Evolutionary conservation across 2,329 filamentous ascomycete genomes (phyloP).

Genomic region (Septoria linicola): DNA sequence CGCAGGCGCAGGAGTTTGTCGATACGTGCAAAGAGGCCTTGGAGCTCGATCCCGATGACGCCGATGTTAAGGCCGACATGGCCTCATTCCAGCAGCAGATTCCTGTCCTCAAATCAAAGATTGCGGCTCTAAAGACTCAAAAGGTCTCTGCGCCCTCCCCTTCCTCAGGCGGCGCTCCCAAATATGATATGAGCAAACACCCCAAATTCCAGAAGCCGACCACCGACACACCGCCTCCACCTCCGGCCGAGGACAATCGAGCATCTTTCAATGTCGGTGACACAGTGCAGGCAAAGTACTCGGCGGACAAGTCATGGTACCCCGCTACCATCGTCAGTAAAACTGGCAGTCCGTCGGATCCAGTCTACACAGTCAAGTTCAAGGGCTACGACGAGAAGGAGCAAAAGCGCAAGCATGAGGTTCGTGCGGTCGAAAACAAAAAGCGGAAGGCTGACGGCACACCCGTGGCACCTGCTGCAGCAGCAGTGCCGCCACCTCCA

Average conservation of each 20-base stretch:
- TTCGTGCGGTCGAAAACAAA: constrained; percentile 66
- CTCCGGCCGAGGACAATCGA: constrained; percentile 39
- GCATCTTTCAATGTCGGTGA: constrained; percentile 82
- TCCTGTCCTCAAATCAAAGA: constrained; percentile 71
- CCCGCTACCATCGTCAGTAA: constrained; percentile 89
- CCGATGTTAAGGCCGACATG: constrained; percentile 73
- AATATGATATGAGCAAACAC: constrained; percentile 57
- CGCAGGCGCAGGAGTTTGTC: constrained; percentile 50
- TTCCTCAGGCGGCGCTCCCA: constrained; percentile 22
- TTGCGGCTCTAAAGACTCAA: constrained; percentile 66
- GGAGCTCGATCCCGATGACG: constrained; percentile 66
- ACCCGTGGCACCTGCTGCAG: constrained; percentile 43
- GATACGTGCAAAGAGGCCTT: constrained; percentile 30
- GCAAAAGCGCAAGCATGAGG: constrained; percentile 74
- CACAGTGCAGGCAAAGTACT: constrained; percentile 86
- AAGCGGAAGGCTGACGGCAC: constrained; percentile 76
- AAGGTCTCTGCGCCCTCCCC: constrained; percentile 39
- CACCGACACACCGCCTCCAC: constrained; percentile 34
- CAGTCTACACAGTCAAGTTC: constrained; percentile 93
- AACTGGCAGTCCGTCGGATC: constrained; percentile 85
- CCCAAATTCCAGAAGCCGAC: constrained; percentile 61
- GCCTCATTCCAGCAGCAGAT: constrained; percentile 81
- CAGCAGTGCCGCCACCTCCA: constrained; percentile 40
- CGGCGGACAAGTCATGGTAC: constrained; percentile 87
- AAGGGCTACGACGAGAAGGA: constrained; percentile 82